Base-by-base conservation (phyloP, 805 yeast species). In the Diddensiella transvaalensis region DNA sequence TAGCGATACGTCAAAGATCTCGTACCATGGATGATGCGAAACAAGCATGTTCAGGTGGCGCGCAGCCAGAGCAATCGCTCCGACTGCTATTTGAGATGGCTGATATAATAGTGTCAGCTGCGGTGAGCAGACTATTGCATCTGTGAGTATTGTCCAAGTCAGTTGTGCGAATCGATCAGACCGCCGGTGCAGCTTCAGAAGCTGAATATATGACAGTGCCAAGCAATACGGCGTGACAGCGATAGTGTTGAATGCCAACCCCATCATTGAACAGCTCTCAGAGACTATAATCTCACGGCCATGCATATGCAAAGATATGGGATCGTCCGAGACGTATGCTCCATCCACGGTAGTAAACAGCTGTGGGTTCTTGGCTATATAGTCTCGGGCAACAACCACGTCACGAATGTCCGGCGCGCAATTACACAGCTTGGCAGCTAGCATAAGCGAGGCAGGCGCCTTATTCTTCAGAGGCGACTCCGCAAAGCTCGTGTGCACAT, bases 71-170 rank as follows among this genome's bases (percentile, higher is more conserved):
- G 30, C 23, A 8, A 56, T 47, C 13, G 50, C 46, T 3, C 52
- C 48, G 17, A 49, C 47, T 2, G 60, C 60, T 2, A 56, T 39
- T 8, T 40, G 43, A 29, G 47, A 45, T 2, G 58, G 51, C 35
- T 50, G 58, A 33, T 49, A 48, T 4, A 33, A 45, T 3, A 56
- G 40, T 35, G 38, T 21, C 23, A 54, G 36, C 17, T 11, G 35
- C 2, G 54, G 53, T 23, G 46, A 24, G 11, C 33, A 17, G n/a
- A 49, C 24, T 10, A 56, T 39, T 2, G 42, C 50, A 36, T 56
- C 58, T 26, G 46, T 51, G 6, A 51, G n/a, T 3, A 33, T n/a
- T 13, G 43, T 19, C 52, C 58, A 53, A 3, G 46, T 17, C 6
- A 13, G 35, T 15, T 40, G 45, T 5, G 48, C 33, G 29, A 44